A percentile compares a stretch with the other conserved stretches of the same genome.
Conservation (phyloP, 169 alveolate species). For the Toxoplasma gondii region DNA sequence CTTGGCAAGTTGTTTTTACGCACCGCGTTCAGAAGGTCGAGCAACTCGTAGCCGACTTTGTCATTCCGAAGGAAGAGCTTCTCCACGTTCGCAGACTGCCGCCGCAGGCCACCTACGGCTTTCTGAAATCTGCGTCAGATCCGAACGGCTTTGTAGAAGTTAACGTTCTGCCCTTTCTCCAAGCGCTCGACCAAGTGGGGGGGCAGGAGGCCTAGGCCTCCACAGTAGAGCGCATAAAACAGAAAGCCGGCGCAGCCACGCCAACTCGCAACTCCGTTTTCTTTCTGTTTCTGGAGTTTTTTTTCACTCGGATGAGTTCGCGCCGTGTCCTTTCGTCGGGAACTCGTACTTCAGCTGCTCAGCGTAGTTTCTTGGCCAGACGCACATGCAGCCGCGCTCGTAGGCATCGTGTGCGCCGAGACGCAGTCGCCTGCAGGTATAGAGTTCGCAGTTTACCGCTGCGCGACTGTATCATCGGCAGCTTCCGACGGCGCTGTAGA, state of each 20-base stretch:
- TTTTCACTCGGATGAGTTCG: too few species aligned
- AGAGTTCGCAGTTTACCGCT: too few species aligned
- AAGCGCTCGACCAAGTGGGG: neutral
- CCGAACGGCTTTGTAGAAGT: neutral
- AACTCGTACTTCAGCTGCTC: too few species aligned
- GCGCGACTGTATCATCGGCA: too few species aligned
- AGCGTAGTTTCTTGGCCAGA: too few species aligned
- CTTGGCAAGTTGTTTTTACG: neutral
- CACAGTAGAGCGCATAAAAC: neutral
- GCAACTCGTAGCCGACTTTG: neutral
- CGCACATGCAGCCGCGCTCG: too few species aligned
- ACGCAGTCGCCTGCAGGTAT: too few species aligned
- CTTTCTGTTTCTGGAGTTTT: neutral
- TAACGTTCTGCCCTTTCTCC: neutral
- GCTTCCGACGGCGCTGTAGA: too few species aligned
- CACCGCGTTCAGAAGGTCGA: neutral
- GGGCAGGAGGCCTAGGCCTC: neutral
- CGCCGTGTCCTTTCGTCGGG: too few species aligned
- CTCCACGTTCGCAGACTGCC: neutral
- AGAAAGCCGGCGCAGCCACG: neutral
- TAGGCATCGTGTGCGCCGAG: too few species aligned
- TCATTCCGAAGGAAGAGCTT: conserved; percentile 4
- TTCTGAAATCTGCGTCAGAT: neutral
- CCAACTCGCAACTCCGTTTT: neutral
- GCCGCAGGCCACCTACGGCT: conserved; percentile 23